phyloP scores from a whole-genome alignment of 1,284 basidiomycete genomes.

The Apiotrichum sp. region DNA sequence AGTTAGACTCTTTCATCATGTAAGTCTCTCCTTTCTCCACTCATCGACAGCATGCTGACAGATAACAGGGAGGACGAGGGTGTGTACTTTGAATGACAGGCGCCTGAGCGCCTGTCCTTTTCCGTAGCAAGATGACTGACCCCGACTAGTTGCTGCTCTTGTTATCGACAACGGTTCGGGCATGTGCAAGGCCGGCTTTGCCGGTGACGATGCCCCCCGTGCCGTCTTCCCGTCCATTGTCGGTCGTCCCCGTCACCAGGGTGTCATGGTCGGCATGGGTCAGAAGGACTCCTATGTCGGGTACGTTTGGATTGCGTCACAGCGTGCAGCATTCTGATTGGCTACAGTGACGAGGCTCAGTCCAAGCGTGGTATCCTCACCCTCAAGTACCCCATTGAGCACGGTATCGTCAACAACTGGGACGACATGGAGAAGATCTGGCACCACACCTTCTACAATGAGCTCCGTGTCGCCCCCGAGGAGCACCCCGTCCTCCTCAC shows the following conservation, averaged over 20 bases:
- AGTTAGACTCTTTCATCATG: constrained; percentile 12
- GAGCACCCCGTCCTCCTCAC: constrained; percentile 92
- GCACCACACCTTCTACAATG: constrained; percentile 87
- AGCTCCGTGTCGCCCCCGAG: constrained; percentile 68
- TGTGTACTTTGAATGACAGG: constrained; percentile 10
- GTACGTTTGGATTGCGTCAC: constrained; percentile 46
- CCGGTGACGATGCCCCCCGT: constrained; percentile 69
- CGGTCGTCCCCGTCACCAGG: constrained; percentile 84
- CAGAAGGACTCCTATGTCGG: constrained; percentile 85
- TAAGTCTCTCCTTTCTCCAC: background rate
- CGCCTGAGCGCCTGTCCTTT: background rate
- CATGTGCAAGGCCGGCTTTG: constrained; percentile 89
- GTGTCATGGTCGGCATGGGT: constrained; percentile 86
- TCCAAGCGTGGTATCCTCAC: constrained; percentile 93
- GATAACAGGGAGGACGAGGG: constrained; percentile 42
- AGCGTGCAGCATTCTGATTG: background rate
- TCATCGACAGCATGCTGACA: constrained; percentile 3
- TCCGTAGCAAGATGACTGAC: background rate
- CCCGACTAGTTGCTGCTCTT: constrained; percentile 37
- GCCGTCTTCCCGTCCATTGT: constrained; percentile 80
- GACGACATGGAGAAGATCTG: constrained; percentile 95
- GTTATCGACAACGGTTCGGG: constrained; percentile 79
- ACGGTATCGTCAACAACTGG: constrained; percentile 88
- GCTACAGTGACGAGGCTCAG: constrained; percentile 75
- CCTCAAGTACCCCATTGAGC: constrained; percentile 72